Conservation (phyloP, 441 rosid genomes). For the Geranium incanum region DNA sequence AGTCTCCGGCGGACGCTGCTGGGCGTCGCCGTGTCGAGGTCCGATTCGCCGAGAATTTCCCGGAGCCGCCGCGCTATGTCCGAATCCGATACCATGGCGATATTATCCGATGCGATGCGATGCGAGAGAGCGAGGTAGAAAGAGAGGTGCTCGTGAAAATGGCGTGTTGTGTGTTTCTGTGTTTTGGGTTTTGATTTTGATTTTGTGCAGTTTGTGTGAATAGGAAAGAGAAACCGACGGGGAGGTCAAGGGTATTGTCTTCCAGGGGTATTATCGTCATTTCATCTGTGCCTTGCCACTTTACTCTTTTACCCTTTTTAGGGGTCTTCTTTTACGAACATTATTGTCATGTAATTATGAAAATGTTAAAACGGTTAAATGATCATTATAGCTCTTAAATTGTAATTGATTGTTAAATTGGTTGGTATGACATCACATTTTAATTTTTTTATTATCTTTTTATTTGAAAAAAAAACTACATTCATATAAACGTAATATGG, state of each 20-base stretch:
- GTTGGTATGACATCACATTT: too few species aligned
- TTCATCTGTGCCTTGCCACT: not conserved
- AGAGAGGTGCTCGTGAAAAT: slow-evolving; percentile 5
- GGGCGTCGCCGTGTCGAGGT: slow-evolving; percentile 26
- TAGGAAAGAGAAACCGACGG: slow-evolving; percentile 7
- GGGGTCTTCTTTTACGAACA: not conserved
- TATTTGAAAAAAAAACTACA: too few species aligned
- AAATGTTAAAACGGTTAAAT: too few species aligned
- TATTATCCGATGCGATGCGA: not conserved
- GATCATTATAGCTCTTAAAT: too few species aligned
- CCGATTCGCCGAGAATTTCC: slow-evolving; percentile 21
- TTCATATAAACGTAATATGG: too few species aligned
- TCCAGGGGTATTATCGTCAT: not conserved
- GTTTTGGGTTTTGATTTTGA: not conserved
- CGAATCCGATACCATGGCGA: slow-evolving; percentile 21
- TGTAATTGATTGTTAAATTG: too few species aligned
- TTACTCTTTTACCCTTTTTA: not conserved
- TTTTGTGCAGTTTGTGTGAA: slow-evolving; percentile 5
- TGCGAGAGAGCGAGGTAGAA: not conserved
- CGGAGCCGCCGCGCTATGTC: slow-evolving; percentile 25
- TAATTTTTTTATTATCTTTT: too few species aligned
- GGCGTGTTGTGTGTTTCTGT: not conserved
- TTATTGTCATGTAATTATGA: too few species aligned
- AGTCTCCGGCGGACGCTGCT: slow-evolving; percentile 23
- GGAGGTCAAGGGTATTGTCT: not conserved